phyloP scores from a whole-genome alignment of 2,329 filamentous ascomycete species.

The Cadophora malorum region DNA sequence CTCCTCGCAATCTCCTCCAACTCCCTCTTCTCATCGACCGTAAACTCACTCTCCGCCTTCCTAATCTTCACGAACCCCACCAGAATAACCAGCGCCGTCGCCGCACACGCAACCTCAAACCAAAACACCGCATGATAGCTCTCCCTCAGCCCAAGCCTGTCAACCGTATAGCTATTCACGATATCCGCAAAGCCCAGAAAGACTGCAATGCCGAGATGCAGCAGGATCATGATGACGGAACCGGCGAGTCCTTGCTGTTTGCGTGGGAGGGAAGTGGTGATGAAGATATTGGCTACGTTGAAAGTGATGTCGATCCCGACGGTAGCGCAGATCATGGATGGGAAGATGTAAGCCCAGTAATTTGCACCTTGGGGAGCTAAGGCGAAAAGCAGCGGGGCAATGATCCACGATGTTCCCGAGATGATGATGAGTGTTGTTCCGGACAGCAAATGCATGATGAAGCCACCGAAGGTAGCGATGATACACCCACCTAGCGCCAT shows the following conservation, averaged over 20 bases:
- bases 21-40: constrained; percentile 58
- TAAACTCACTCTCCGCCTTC: constrained; percentile 62
- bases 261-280: constrained; percentile 73
- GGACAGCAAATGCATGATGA: constrained; percentile 60
- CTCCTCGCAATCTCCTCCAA: constrained; percentile 32
- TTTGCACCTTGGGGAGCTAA: constrained; percentile 51
- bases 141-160: constrained; percentile 49
- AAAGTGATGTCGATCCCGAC: constrained; percentile 78
- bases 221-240: constrained; percentile 71
- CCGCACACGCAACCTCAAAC: constrained; percentile 65
- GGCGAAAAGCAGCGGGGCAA: constrained; percentile 60
- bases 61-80: constrained; percentile 58
- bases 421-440: constrained; percentile 60
- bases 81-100: constrained; percentile 57
- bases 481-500: constrained; percentile 72
- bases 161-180: constrained; percentile 52
- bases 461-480: constrained; percentile 65
- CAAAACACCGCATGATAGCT: constrained; percentile 73
- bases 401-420: constrained; percentile 58
- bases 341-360: constrained; percentile 76
- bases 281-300: constrained; percentile 78
- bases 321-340: constrained; percentile 71
- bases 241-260: constrained; percentile 74
- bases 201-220: constrained; percentile 76
- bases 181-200: constrained; percentile 76